phyloP scores from a whole-genome alignment of 768 basidiomycete species.

The Lanmaoa pseudosensibilis region DNA sequence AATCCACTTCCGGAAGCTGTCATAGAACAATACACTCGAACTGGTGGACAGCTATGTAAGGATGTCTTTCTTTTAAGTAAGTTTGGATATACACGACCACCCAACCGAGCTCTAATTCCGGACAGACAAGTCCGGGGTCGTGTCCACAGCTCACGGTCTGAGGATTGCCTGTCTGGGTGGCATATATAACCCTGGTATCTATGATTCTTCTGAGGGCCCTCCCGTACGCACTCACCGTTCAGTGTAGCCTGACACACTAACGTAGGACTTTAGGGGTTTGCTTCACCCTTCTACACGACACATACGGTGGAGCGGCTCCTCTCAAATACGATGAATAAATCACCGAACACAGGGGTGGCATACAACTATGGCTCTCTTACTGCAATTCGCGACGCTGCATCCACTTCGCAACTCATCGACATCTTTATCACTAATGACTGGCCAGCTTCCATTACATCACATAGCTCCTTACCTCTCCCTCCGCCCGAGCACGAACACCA shows the following conservation, averaged over 20 bases:
- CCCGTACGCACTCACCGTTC: conserved; percentile 47
- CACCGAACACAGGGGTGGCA: conserved; percentile 40
- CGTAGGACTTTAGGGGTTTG: conserved; percentile 54
- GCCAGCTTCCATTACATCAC: conserved; percentile 63
- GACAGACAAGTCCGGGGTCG: conserved; percentile 75
- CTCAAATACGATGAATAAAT: conserved; percentile 62
- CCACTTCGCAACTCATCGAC: conserved; percentile 69
- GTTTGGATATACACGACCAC: conserved; percentile 28
- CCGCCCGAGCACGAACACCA: conserved; percentile 40
- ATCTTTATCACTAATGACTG: conserved; percentile 80
- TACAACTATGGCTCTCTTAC: conserved; percentile 65
- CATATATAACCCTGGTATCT: conserved; percentile 62
- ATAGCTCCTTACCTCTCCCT: conserved; percentile 57
- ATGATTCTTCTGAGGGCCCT: conserved; percentile 56
- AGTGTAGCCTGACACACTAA: neutral
- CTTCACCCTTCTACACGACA: conserved; percentile 71
- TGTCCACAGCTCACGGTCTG: conserved; percentile 77
- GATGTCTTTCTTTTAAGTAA: conserved; percentile 86
- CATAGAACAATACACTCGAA: conserved; percentile 71
- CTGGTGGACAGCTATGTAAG: conserved; percentile 75
- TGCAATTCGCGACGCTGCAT: conserved; percentile 59
- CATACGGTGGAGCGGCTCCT: conserved; percentile 71
- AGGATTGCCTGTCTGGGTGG: conserved; percentile 88
- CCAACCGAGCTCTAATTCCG: conserved; percentile 4
- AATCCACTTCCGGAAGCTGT: conserved; percentile 70